These are phyloP conservation scores for Thermomucor indicae-seudaticae DNA, from an alignment of 371 early-diverging fungal genomes.

Conservation along the genomic window DNA sequence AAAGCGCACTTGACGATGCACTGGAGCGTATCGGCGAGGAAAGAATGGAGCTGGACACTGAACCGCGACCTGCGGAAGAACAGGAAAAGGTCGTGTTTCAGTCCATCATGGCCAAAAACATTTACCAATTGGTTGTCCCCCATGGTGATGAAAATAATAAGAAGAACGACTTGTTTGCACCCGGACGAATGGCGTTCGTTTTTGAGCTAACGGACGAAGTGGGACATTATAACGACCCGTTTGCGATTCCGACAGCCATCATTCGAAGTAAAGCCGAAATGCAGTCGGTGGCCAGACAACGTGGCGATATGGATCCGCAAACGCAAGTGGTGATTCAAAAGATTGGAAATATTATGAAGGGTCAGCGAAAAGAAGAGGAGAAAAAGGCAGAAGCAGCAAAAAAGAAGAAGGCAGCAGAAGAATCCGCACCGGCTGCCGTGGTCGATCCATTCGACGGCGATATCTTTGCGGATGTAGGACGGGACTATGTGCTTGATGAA, in stretches of 20 bases:
- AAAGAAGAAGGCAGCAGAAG: constrained; percentile 6
- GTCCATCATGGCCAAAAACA: constrained; percentile 31
- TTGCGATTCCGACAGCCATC: constrained; percentile 69
- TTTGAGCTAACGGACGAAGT: constrained; percentile 63
- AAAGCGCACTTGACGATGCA: constrained; percentile 3
- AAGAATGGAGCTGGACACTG: constrained; percentile 8
- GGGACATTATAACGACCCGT: constrained; percentile 51
- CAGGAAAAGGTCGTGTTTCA: constrained; percentile 13
- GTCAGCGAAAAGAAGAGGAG: constrained; percentile 31
- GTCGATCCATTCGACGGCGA: constrained; percentile 55
- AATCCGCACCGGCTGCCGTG: constrained; percentile 16
- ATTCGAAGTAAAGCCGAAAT: constrained; percentile 71
- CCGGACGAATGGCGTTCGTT: constrained; percentile 78
- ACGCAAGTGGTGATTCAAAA: constrained; percentile 70
- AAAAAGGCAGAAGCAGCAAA: constrained; percentile 13
- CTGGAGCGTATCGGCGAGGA: not conserved
- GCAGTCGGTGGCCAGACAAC: constrained; percentile 26
- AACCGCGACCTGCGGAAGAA: constrained; percentile 1
- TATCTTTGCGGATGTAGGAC: constrained; percentile 87
- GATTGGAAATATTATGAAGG: constrained; percentile 62
- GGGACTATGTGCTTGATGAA: constrained; percentile 67
- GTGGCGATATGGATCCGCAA: constrained; percentile 26
- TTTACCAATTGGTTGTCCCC: constrained; percentile 28
- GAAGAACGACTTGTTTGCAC: constrained; percentile 69
- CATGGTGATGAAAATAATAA: no score